Base-by-base conservation (phyloP, 768 basidiomycete species). In the Zangia roseola region DNA sequence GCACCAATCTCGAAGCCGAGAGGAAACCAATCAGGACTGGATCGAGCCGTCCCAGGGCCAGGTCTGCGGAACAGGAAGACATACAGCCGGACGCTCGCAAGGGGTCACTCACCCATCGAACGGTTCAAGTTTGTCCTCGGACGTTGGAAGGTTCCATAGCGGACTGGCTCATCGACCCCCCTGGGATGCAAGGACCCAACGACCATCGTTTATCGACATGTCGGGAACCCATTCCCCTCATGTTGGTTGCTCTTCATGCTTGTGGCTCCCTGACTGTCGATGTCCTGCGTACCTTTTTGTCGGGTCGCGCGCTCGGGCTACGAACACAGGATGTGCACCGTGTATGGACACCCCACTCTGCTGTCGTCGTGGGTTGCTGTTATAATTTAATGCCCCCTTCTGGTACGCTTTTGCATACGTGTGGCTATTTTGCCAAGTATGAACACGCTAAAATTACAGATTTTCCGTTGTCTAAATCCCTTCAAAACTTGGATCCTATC, bases 241-340 rank as follows among this genome's bases (percentile, higher is more conserved):
- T 86, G 23, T 68, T 89, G 36, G 77, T 88, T 25, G 88, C 82
- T 16, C 73, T 90, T 30, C 88, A 90, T 54, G 85, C 86, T 1
- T 90, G 88, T 54, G 88, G 88, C 5, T 83, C 86, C 1, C 77
- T 90, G 33, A 86, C 85, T 2, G 75, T 82, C 24, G 81, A 84
- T 55, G 73, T 87, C 21, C 58, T 88, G 38, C 81, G 85, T 26
- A 74, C 79, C 38, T 79, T 79, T 55, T 49, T 77, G 56, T 57
- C 57, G 12, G 56, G 55, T 66, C 62, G 49, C 25, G 43, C 40
- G n/a, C 49, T 41, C 42, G 34, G 19, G 50, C 43, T 43, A 52
- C 53, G 28, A 34, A 13, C 21, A 40, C 26, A 40, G 33, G 34
- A 28, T 35, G 35, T 36, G 19, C 25, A 24, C 17, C 24, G n/a